Base-by-base conservation (phyloP, 768 basidiomycete genomes). In the Amanita rimosa region DNA sequence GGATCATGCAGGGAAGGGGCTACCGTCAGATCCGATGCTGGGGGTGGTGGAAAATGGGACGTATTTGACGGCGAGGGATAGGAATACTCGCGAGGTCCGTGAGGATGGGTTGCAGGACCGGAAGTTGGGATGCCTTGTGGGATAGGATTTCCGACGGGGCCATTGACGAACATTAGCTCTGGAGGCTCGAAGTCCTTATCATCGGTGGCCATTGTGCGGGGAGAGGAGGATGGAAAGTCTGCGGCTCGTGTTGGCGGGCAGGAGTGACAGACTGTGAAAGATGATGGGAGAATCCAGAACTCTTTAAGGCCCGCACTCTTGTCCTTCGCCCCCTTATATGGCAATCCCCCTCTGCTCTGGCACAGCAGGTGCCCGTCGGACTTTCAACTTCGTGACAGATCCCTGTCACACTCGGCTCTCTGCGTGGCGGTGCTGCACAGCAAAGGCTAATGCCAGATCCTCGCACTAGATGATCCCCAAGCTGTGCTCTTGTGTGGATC, bases 341-440 rank as follows among this genome's bases (percentile, higher is more conserved):
- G 38, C 27, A 34, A 36, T 24, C 27, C 26, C 29, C 41, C 36
- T 27, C 42, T 27, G 21, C 33, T 46, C 21, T 36, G 19, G 43
- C 50, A 51, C 50, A 44, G 44, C 50, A 31, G 36, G 34, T 19
- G n/a, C 45, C 9, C 24, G 43, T 48, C 43, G 34, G 41, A 38
- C 43, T 48, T 34, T 33, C 16, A 47, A 46, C 22, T 39, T 21
- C 41, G 33, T 46, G 22, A 39, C 42, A 39, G 14, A 47, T 42
- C 51, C 48, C 49, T 34, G 52, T 50, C 49, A 16, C 31, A 21
- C 27, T 41, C 40, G 31, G 34, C 38, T 51, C 41, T 42, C 45
- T 46, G 46, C 57, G 56, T 69, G 66, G 69, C 68, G 58, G 69
- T 69, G 68, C 62, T 61, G 64, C 60, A 67, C 67, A 67, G 64